Evolutionary conservation across 1,284 basidiomycete genomes (phyloP).

Genomic region (Rhodotorula sp.): DNA sequence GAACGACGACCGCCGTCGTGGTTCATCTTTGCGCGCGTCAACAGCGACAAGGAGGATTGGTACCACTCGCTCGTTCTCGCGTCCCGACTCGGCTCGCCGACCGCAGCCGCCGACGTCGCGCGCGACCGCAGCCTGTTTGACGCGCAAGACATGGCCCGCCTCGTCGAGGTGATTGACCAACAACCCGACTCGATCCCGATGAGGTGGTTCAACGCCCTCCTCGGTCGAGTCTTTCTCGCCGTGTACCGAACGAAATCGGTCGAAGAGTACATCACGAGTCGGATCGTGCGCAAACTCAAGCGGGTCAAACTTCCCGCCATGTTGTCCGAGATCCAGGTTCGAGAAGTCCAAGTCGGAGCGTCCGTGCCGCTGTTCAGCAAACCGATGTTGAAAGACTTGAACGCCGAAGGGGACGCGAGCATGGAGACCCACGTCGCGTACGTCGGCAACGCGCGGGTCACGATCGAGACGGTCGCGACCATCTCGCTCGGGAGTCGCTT

Average conservation of each 20-base stretch:
- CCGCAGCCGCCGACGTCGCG: conserved; percentile 27
- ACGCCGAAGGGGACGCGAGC: conserved; percentile 83
- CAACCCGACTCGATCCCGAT: conserved; percentile 92
- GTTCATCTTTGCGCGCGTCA: conserved; percentile 83
- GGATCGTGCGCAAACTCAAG: conserved; percentile 88
- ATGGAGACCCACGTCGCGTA: conserved; percentile 83
- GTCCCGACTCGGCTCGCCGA: conserved; percentile 55
- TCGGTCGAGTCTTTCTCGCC: conserved; percentile 89
- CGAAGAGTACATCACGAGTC: conserved; percentile 69
- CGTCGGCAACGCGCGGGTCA: conserved; percentile 83
- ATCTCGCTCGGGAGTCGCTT: conserved; percentile 62
- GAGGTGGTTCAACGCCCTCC: conserved; percentile 91
- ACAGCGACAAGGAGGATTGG: conserved; percentile 83
- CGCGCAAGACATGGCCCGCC: conserved; percentile 73
- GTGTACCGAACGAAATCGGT: conserved; percentile 59
- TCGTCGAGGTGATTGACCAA: conserved; percentile 81
- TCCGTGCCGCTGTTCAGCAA: conserved; percentile 73
- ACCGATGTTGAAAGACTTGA: conserved; percentile 95
- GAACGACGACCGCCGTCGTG: conserved; percentile 58
- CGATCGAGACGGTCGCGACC: conserved; percentile 80
- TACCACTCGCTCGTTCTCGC: conserved; percentile 80
- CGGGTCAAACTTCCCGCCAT: conserved; percentile 85
- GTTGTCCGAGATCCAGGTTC: conserved; percentile 79
- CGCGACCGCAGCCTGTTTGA: conserved; percentile 61
- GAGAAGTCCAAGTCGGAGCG: conserved; percentile 84